A percentile compares a stretch with the other conserved stretches of the same genome.
Evolutionary conservation across 2,329 filamentous ascomycete genomes (phyloP).

Genomic region (Colletotrichum eleusines): DNA sequence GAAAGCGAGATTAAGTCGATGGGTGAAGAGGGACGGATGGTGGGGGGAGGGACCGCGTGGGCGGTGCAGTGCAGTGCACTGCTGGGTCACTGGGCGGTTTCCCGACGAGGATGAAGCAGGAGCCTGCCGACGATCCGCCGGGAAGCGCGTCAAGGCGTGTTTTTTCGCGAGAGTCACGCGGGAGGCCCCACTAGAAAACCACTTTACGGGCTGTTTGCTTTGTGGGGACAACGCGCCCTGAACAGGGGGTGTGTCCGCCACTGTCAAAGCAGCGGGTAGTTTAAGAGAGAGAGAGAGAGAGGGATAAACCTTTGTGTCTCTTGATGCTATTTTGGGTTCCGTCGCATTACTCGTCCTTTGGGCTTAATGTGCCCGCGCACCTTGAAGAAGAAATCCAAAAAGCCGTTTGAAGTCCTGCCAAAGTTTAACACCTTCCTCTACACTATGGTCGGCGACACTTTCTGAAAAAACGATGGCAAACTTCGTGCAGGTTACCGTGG

Average conservation of each 20-base stretch:
- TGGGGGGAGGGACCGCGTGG: constrained; percentile 3
- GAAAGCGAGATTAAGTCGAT: constrained; percentile 26
- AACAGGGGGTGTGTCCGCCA: constrained; percentile 4
- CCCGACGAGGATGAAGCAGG: constrained; percentile 17
- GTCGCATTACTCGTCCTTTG: neutral
- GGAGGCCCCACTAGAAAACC: constrained; percentile 13
- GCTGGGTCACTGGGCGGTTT: constrained; percentile 21
- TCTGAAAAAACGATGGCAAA: neutral
- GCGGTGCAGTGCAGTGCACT: constrained; percentile 2
- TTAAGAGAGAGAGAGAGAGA: neutral
- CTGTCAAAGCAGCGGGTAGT: neutral
- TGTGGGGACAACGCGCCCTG: constrained; percentile 18
- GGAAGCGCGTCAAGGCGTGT: constrained; percentile 36
- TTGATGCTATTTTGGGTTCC: neutral
- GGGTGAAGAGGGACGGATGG: constrained; percentile 3
- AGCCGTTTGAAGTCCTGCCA: too few species aligned
- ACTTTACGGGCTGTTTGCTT: neutral
- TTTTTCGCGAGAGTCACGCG: constrained; percentile 39
- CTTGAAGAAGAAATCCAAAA: neutral
- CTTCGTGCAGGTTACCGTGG: neutral
- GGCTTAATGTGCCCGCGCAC: too few species aligned
- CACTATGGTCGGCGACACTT: neutral
- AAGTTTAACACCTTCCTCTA: neutral
- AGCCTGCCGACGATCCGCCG: constrained; percentile 30
- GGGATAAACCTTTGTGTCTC: neutral